A percentile compares a stretch with the other conserved stretches of the same genome.
These are phyloP conservation scores for Heritiera littoralis DNA, from an alignment of 345 rosid species.

Conservation along the genomic window DNA sequence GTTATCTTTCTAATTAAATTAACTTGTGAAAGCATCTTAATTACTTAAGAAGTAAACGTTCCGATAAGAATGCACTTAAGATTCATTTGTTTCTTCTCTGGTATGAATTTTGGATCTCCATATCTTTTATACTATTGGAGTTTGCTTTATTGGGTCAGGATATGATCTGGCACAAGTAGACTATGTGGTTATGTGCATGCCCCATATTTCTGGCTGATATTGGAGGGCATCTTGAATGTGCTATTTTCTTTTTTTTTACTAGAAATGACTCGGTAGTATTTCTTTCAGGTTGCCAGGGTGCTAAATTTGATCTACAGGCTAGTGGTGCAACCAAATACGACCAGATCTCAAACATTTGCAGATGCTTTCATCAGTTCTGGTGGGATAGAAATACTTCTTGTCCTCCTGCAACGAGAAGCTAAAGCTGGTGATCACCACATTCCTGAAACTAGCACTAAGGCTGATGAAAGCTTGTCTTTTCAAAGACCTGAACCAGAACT, in stretches of 20 bases:
- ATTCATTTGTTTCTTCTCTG: slow-evolving; percentile 1
- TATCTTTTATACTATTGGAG: not conserved
- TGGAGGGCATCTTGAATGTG: not conserved
- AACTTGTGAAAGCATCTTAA: slow-evolving; percentile 6
- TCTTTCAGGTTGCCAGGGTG: slow-evolving; percentile 80
- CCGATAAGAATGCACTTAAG: not conserved
- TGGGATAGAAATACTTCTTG: slow-evolving; percentile 96
- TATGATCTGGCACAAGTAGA: not conserved
- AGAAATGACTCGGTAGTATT: slow-evolving; percentile 30
- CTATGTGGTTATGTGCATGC: slow-evolving; percentile 11
- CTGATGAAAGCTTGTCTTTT: slow-evolving; percentile 38
- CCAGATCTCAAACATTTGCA: slow-evolving; percentile 75
- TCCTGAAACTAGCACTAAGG: slow-evolving; percentile 39
- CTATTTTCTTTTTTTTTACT: slow-evolving; percentile 16
- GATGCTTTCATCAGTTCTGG: slow-evolving; percentile 81
- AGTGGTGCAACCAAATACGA: slow-evolving; percentile 88
- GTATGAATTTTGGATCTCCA: not conserved
- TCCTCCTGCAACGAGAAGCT: slow-evolving; percentile 89
- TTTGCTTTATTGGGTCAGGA: not conserved
- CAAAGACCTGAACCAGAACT: slow-evolving; percentile 42
- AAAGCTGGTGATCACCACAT: slow-evolving; percentile 66
- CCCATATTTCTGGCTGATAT: slow-evolving; percentile 15
- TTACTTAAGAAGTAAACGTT: not conserved
- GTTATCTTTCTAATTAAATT: slow-evolving; percentile 10
- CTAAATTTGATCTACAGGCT: slow-evolving; percentile 85